Conservation (phyloP, 192 early-diverging fungal species). For the Linnemannia schmuckeri region DNA sequence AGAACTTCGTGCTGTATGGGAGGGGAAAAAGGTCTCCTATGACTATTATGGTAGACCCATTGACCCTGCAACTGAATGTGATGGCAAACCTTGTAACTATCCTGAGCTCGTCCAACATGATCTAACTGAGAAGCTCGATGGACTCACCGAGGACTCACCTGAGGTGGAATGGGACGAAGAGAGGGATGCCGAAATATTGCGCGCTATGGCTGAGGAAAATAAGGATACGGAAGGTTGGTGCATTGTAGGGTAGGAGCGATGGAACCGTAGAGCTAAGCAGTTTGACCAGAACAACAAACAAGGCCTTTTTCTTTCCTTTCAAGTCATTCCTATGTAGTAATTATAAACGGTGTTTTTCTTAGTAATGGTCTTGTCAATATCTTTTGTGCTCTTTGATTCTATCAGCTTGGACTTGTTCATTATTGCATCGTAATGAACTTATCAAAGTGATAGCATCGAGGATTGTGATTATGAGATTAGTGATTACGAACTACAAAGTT, state of each 20-base stretch:
- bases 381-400: no score
- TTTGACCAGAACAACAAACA: no score
- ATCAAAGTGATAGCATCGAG: no score
- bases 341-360: no score
- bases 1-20: background rate
- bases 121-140: background rate
- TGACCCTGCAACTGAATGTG: background rate
- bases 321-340: no score
- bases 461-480: no score
- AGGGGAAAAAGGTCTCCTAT: background rate
- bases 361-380: no score
- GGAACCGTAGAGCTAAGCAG: no score
- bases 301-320: no score
- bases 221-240: background rate
- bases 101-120: background rate
- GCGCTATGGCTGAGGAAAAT: background rate
- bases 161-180: background rate
- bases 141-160: background rate
- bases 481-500: no score
- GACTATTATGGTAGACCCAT: background rate
- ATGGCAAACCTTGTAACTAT: slow-evolving; percentile 1
- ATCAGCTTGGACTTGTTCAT: background rate
- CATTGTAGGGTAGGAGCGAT: no score
- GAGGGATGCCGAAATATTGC: background rate
- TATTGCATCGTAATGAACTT: no score